Evolutionary conservation across 257 asterid genomes (phyloP), one percentile per base, ranked within the genome.

Genomic region (Buddleja alternifolia): DNA sequence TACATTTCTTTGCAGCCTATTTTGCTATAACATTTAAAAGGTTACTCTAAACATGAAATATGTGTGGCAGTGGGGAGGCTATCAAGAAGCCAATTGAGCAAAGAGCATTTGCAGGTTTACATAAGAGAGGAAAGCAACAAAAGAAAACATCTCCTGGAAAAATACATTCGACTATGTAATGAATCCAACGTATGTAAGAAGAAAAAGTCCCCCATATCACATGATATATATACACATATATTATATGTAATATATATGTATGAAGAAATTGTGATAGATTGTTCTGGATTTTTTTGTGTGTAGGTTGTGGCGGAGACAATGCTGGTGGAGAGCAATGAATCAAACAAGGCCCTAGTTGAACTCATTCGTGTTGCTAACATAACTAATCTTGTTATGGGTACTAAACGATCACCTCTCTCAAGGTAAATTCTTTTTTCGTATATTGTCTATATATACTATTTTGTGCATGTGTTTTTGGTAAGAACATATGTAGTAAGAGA

Each of bases 321-420:
- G 88, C 84, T 90, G 56, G 80, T 88, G 69, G 97, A 90, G 84
- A 90, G 96, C 86, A 86, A 68, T 64, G 81, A 88, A 70, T 64
- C 88, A 40, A 74, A 82, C 29, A 88, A 90, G 77, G 86, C 97
- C 51, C 85, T 90, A 41, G 12, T 88, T 36, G 95, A 88, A 60
- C 88, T 88, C 64, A 85, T 88, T 70, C 77, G 71, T 23, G 78
- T 90, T 36, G 90, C 73, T 69, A 82, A 83, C 56, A 82, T 86
- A 72, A 80, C 87, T 36, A 65, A 50, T 36, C 93, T 91, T 66
- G 81, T 90, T 47, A 83, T 90, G 59, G 95, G 96, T 66, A 76
- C 83, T 6, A 82, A 77, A 42, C 81, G 72, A 70, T 74, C 85
- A 8, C 85, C 83, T 36, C 69, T 79, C 53, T 25, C 81, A 20